Evolutionary conservation across 1,284 basidiomycete species (phyloP).

Genomic region (Pterula multifida): DNA sequence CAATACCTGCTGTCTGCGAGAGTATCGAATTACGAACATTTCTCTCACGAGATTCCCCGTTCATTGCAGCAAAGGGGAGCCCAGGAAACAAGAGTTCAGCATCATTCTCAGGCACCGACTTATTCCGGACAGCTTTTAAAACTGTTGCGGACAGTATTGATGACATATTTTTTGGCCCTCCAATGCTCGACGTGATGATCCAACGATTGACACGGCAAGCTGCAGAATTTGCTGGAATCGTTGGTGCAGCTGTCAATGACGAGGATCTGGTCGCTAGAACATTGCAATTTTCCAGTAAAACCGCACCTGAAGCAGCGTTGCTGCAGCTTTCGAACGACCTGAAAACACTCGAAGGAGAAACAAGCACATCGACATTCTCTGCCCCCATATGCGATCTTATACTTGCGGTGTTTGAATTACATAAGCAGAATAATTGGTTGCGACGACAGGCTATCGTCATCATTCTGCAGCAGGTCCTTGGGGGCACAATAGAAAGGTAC

Average conservation of each 20-base stretch:
- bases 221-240: conserved; percentile 76
- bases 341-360: conserved; percentile 75
- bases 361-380: conserved; percentile 78
- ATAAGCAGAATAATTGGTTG: conserved; percentile 94
- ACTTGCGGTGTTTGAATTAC: conserved; percentile 86
- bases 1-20: conserved; percentile 69
- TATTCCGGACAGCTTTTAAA: conserved; percentile 78
- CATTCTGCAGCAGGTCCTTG: conserved; percentile 89
- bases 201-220: conserved; percentile 80
- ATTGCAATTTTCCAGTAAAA: conserved; percentile 54
- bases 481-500: conserved; percentile 89
- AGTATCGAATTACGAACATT: conserved; percentile 78
- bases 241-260: conserved; percentile 68
- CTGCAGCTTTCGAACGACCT: conserved; percentile 61
- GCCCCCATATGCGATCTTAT: conserved; percentile 91
- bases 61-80: conserved; percentile 44
- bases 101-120: conserved; percentile 53
- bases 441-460: conserved; percentile 94
- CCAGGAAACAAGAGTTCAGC: conserved; percentile 25
- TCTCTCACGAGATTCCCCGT: conserved; percentile 76
- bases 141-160: conserved; percentile 87
- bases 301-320: conserved; percentile 51
- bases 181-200: conserved; percentile 91
- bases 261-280: conserved; percentile 76
- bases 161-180: conserved; percentile 86